Evolutionary conservation across 345 rosid species (phyloP).

Genomic region (Syzygium aqueum): DNA sequence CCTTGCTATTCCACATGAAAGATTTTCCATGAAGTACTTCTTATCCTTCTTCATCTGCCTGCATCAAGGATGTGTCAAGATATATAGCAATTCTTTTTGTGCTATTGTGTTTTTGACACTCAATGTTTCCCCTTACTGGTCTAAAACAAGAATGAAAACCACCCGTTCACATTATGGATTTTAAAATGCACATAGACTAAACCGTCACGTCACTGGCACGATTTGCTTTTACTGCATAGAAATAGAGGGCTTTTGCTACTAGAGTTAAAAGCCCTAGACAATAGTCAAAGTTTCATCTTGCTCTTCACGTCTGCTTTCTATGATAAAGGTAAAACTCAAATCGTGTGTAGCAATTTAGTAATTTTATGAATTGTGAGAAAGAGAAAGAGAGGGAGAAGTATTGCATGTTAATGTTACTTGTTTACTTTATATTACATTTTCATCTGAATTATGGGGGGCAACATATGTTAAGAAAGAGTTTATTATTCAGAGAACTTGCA

Average conservation of each 20-base stretch:
- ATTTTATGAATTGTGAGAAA: neutral
- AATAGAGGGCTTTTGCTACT: neutral
- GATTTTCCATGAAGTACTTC: slow-evolving; percentile 34
- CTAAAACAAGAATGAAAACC: neutral
- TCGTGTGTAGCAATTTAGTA: neutral
- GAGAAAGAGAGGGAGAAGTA: too few relatives aligned
- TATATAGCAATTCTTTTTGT: neutral
- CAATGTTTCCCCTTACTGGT: neutral
- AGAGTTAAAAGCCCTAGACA: neutral
- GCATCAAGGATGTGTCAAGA: slow-evolving; percentile 1
- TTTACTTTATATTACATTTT: too few relatives aligned
- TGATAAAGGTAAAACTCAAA: neutral
- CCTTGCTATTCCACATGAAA: slow-evolving; percentile 40
- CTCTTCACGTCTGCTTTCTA: neutral
- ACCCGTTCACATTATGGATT: neutral
- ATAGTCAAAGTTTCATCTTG: neutral
- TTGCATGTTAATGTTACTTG: neutral
- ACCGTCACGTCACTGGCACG: neutral
- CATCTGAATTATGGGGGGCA: neutral
- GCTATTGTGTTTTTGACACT: neutral
- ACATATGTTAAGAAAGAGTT: neutral
- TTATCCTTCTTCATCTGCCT: slow-evolving; percentile 51
- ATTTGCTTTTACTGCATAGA: neutral
- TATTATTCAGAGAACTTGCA: neutral
- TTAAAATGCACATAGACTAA: neutral